Base-by-base conservation (phyloP, 768 basidiomycete species). In the Terana coerulea region DNA sequence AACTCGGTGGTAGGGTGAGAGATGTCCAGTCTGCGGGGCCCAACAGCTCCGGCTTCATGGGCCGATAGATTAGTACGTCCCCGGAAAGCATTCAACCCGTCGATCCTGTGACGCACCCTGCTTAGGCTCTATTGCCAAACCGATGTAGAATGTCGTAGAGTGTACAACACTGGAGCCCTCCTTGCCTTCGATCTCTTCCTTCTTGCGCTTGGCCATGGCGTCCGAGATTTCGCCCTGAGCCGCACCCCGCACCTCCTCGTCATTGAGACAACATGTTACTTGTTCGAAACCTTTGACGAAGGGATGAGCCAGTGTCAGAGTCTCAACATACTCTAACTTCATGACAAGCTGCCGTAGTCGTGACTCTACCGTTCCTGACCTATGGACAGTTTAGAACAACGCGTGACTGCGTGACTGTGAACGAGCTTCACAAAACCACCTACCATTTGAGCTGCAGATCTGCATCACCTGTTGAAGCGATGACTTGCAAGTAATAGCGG, bases 321-420 rank as follows among this genome's bases (percentile, higher is more conserved):
- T 86, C 55, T 98, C 97, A 60, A 94, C 92, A 60, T 86, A 91
- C 75, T 98, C 95, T 47, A 99, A 84, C 72, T 97, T 97, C 86
- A 95, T 95, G 49, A 99, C 94, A 25, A 99, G 78, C 67, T 94
- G 94, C 37, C 97, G 85, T 73, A 98, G 79, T 61, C 90, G 83
- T 19, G 97, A 98, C 72, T 99, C 95, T 25, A 99, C 97, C n/a
- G 95, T 98, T 37, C 95, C 95, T n/a, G 93, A 71, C 84, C 86
- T 87, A 43, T 44, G 25, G 52, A 26, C 17, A 21, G 37, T 26
- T 12, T n/a, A n/a, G n/a, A 45, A 45, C 35, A 17, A 17, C 15
- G 26, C 36, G 12, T 29, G 17, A 21, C 12, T 21, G 19, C 1
- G 34, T 29, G 22, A 22, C 44, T 17, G 15, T n/a, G 8, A n/a